Evolutionary conservation across 2,329 filamentous ascomycete genomes (phyloP), one percentile per base, ranked within the genome.

Genomic region (Nigrospora oryzae): DNA sequence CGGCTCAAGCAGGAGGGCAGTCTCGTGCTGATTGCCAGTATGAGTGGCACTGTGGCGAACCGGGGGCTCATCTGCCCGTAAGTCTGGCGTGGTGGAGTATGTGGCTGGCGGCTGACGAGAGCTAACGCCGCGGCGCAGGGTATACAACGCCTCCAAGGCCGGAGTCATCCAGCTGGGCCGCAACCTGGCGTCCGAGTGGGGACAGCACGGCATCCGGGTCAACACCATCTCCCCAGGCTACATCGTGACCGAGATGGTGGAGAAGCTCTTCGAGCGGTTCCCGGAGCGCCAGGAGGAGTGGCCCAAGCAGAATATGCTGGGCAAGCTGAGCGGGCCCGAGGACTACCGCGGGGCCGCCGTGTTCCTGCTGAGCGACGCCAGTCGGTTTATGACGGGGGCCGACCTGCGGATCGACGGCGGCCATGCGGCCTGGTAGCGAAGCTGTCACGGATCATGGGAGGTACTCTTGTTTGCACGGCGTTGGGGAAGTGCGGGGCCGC

Each of bases 281-380:
- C 89, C 89, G 0, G 85, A 89, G 56, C 72, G 77, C 43, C 68
- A 68, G 49, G 63, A 63, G 23, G 75, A 82, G 48, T 95, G 89
- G 89, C 79, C 86, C 14, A 83, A 75, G 55, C 83, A 91, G 65
- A 95, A 94, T 65, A 93, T 95, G 88, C 71, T 95, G 43, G 81
- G 76, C 28, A 74, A 80, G 32, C 68, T 89, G 48, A 85, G 82
- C 57, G 66, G 65, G 17, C 83, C 84, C 0, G 70, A 80, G 40
- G 84, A 89, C 61, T 87, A 85, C 62, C 76, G 83, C 40, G 83
- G 84, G 5, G 81, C 84, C 1, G 83, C 81, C 3, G 75, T 84
- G 11, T 86, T 84, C 59, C 67, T 84, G 52, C 65, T 85, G 17
- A 82, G 78, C 53, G 77, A 83, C 54, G 81, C 81, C 3, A 83